phyloP scores from a whole-genome alignment of 192 early-diverging fungal species.

The Haplosporangium gracile region DNA sequence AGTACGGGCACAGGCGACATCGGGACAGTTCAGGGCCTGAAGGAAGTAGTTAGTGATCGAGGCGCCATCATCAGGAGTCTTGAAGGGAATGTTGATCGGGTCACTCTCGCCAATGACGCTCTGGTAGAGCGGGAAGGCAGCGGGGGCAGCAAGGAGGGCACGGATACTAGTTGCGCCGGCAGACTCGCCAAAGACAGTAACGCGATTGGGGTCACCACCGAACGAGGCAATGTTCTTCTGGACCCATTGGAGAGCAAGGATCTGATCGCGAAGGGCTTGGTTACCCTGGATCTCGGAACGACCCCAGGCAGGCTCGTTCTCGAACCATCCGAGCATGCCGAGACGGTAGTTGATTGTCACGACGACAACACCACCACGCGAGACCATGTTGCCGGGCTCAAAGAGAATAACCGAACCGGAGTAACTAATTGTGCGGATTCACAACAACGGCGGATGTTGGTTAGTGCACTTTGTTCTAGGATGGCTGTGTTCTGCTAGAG shows the following conservation, averaged over 20 bases:
- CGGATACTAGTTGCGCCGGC: constrained; percentile 60
- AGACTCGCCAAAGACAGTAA: constrained; percentile 68
- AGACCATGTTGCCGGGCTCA: constrained; percentile 47
- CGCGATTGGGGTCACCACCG: constrained; percentile 66
- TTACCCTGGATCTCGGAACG: constrained; percentile 28
- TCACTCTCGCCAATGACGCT: constrained; percentile 54
- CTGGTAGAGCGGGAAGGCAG: constrained; percentile 56
- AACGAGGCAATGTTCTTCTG: constrained; percentile 67
- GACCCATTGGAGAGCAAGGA: constrained; percentile 68
- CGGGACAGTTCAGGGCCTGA: constrained; percentile 9
- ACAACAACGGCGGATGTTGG: neutral
- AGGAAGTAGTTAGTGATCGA: constrained; percentile 26
- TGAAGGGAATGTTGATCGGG: constrained; percentile 34
- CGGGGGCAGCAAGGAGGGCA: constrained; percentile 57
- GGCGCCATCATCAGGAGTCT: constrained; percentile 10
- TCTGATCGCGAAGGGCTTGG: constrained; percentile 65
- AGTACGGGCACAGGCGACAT: constrained; percentile 28
- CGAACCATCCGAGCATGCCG: constrained; percentile 64
- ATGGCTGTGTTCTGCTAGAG: too few species aligned
- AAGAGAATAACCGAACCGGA: constrained; percentile 33
- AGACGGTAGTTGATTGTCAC: constrained; percentile 71
- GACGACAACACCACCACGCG: constrained; percentile 49
- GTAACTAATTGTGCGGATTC: neutral
- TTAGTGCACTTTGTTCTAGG: too few species aligned
- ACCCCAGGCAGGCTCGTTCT: constrained; percentile 18